phyloP scores from a whole-genome alignment of 2,329 filamentous ascomycete genomes.

The Thelonectria rubi region DNA sequence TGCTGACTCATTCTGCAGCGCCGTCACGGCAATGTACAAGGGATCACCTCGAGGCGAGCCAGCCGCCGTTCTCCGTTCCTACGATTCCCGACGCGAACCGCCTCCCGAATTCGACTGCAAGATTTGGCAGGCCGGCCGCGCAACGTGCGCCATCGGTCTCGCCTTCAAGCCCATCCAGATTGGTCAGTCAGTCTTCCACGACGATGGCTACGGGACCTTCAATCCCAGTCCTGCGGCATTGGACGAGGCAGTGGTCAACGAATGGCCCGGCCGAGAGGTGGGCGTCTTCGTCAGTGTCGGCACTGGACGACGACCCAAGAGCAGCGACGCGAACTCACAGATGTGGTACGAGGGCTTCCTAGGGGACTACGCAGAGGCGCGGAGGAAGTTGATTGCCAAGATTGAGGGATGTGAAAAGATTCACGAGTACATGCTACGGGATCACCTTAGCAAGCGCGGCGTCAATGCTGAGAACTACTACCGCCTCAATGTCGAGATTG shows the following conservation, averaged over 20 bases:
- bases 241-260: slow-evolving; percentile 90
- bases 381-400: slow-evolving; percentile 84
- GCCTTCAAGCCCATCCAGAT: slow-evolving; percentile 97
- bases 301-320: slow-evolving; percentile 82
- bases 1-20: slow-evolving; percentile 60
- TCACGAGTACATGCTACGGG: slow-evolving; percentile 84
- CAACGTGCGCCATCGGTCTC: slow-evolving; percentile 89
- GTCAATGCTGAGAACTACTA: slow-evolving; percentile 93
- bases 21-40: slow-evolving; percentile 90
- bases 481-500: slow-evolving; percentile 94
- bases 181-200: slow-evolving; percentile 91
- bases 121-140: slow-evolving; percentile 95
- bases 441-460: slow-evolving; percentile 78
- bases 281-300: slow-evolving; percentile 93
- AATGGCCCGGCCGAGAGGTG: slow-evolving; percentile 93
- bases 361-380: slow-evolving; percentile 90
- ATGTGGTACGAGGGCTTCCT: slow-evolving; percentile 96
- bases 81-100: slow-evolving; percentile 92
- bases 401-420: slow-evolving; percentile 95
- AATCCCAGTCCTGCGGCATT: slow-evolving; percentile 87
- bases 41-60: slow-evolving; percentile 75
- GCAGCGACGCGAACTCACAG: slow-evolving; percentile 73
- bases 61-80: slow-evolving; percentile 84
- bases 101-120: slow-evolving; percentile 92
- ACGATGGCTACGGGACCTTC: slow-evolving; percentile 90